A percentile compares a stretch with the other conserved stretches of the same genome.
Evolutionary conservation across 306 rosid species (phyloP).

Genomic region (Glycyrrhiza uralensis): DNA sequence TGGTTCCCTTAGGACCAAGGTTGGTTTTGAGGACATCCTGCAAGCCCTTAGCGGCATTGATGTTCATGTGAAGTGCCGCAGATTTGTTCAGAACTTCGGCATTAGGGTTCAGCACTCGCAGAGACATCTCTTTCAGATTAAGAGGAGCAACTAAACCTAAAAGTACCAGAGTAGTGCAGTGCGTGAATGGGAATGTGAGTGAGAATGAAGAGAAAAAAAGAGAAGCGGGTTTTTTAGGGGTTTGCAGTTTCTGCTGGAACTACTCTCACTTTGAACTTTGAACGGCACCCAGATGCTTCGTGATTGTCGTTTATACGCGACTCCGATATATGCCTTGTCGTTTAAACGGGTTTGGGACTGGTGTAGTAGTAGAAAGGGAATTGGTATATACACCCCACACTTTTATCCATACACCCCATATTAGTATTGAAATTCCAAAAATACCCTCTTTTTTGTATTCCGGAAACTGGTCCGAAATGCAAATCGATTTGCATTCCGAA

Average conservation of each 20-base stretch:
- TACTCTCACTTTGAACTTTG: too few species aligned
- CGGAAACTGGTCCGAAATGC: too few species aligned
- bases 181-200: not conserved
- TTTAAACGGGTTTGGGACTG: too few species aligned
- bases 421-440: too few species aligned
- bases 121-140: slow-evolving; percentile 48
- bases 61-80: slow-evolving; percentile 93
- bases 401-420: too few species aligned
- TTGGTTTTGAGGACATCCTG: slow-evolving; percentile 91
- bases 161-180: not conserved
- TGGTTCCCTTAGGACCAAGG: slow-evolving; percentile 96
- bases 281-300: not conserved
- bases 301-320: not conserved
- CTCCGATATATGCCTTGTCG: too few species aligned
- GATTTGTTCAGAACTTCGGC: slow-evolving; percentile 98
- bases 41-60: slow-evolving; percentile 96
- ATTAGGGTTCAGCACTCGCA: slow-evolving; percentile 77
- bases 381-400: too few species aligned
- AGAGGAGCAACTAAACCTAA: not conserved
- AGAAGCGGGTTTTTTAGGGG: slow-evolving; percentile 21
- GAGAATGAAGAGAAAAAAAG: not conserved
- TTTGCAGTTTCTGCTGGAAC: not conserved
- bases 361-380: too few species aligned
- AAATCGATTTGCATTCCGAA: too few species aligned
- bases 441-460: too few species aligned